Percentiles rank a stretch among this genome's conserved stretches.
These are phyloP conservation scores for Pseudoturritis turrita DNA, from an alignment of 345 rosid species.

Conservation along the genomic window DNA sequence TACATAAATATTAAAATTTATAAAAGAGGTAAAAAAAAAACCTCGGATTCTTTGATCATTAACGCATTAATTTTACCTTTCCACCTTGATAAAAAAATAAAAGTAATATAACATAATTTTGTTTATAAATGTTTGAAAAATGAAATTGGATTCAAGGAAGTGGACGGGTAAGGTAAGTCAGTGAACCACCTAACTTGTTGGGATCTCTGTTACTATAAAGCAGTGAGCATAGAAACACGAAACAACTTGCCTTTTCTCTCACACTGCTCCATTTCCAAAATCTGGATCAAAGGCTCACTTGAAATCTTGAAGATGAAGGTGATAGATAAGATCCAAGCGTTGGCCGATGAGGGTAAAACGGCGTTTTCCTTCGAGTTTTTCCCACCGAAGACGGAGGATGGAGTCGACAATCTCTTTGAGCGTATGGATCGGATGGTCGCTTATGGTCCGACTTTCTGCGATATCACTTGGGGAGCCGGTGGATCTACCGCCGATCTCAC, in stretches of 20 bases:
- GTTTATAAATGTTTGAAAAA: too few relatives aligned
- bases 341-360: slow-evolving; percentile 37
- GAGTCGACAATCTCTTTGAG: slow-evolving; percentile 94
- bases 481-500: slow-evolving; percentile 98
- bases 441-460: slow-evolving; percentile 88
- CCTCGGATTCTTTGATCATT: too few relatives aligned
- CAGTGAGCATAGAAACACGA: slow-evolving; percentile 8
- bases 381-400: slow-evolving; percentile 98
- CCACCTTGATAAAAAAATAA: too few relatives aligned
- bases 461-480: slow-evolving; percentile 99
- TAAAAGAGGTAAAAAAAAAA: too few relatives aligned
- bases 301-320: slow-evolving; percentile 58
- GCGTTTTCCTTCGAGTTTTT: slow-evolving; percentile 98
- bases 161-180: neutral
- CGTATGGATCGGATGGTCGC: slow-evolving; percentile 93
- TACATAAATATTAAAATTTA: too few relatives aligned
- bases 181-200: slow-evolving; percentile 5
- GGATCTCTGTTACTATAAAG: slow-evolving; percentile 21
- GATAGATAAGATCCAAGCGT: slow-evolving; percentile 60
- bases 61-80: too few relatives aligned
- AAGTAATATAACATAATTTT: too few relatives aligned
- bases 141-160: neutral
- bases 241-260: neutral
- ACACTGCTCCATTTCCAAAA: neutral
- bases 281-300: neutral